Evolutionary conservation across 257 asterid species (phyloP), one percentile per base, ranked within the genome.

Genomic region (Salvia miltiorrhiza): DNA sequence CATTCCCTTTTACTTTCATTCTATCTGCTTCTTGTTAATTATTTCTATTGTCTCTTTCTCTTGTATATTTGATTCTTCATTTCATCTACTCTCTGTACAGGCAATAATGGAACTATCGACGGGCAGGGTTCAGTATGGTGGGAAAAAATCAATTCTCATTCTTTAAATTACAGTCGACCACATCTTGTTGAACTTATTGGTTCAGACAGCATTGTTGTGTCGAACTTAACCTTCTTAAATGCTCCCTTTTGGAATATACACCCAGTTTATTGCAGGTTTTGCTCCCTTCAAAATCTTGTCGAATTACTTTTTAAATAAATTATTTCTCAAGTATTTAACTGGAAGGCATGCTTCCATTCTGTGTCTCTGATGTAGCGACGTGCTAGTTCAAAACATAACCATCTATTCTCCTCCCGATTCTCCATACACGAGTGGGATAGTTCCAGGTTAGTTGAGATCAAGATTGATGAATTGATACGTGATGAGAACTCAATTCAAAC

Each of bases 91-190:
- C 16, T 52, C 14, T 53, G 3, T 2, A 10, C 84, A 93, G 98
- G 98, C 44, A 91, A 93, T 63, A 90, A 90, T 59, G 98, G 97
- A 44, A 93, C 92, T 19, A 86, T 93, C 33, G 94, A 93, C 61
- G 98, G 97, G 23, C 98, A 90, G 64, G 98, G 98, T 48, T 86
- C 83, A 0, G 77, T 88, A 60, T 93, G 98, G 98, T 93, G 98
- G 98, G 92, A 93, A 39, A 76, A 63, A 73, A 55, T 76, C 50
- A 78, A 71, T 63, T 32, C 78, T 32, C 87, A 76, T 74, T 69
- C 88, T 53, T 81, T 90, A 53, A 90, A 93, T 73, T 86, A 90
- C 82, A 90, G 96, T 53, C 80, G 97, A 61, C 98, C 98, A 0
- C 95, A 90, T 77, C 80, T 90, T 11, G 88, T 93, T 10, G 98